These are phyloP conservation scores for Leishmania major DNA, from an alignment of 208 protist species.

Conservation along the genomic window DNA sequence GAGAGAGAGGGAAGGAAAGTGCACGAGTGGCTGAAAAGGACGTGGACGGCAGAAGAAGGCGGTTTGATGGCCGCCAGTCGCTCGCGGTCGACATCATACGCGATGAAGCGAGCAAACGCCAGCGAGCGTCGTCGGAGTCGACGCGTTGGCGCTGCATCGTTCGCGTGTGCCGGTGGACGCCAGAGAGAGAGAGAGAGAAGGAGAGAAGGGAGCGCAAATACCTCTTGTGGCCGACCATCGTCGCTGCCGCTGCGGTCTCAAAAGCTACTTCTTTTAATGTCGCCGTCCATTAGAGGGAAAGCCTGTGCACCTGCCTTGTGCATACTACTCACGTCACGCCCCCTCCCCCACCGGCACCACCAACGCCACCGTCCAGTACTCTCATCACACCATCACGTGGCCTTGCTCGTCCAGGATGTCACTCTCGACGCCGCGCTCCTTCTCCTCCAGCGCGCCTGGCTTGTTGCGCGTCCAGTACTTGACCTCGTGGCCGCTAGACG, in stretches of 20 bases:
- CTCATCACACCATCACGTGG: constrained; percentile 2
- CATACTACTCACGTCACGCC: not conserved
- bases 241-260: not conserved
- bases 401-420: constrained; percentile 64
- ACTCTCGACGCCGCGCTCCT: constrained; percentile 70
- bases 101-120: not conserved
- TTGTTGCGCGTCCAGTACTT: constrained; percentile 91
- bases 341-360: not conserved
- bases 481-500: constrained; percentile 78
- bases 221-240: not conserved
- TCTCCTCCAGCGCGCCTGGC: constrained; percentile 85
- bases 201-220: not conserved
- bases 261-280: not conserved
- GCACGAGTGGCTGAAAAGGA: not conserved
- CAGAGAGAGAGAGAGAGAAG: not conserved
- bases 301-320: not conserved
- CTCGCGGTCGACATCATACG: not conserved
- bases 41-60: not conserved
- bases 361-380: not conserved
- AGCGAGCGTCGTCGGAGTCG: not conserved
- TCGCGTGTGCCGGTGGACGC: too few species aligned
- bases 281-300: not conserved
- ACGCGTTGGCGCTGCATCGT: not conserved
- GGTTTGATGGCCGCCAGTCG: not conserved
- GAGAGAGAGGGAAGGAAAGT: not conserved